Evolutionary conservation across 495 filamentous ascomycete species (phyloP), one percentile per base, ranked within the genome.

Genomic region (Hypoxylon fragiforme): DNA sequence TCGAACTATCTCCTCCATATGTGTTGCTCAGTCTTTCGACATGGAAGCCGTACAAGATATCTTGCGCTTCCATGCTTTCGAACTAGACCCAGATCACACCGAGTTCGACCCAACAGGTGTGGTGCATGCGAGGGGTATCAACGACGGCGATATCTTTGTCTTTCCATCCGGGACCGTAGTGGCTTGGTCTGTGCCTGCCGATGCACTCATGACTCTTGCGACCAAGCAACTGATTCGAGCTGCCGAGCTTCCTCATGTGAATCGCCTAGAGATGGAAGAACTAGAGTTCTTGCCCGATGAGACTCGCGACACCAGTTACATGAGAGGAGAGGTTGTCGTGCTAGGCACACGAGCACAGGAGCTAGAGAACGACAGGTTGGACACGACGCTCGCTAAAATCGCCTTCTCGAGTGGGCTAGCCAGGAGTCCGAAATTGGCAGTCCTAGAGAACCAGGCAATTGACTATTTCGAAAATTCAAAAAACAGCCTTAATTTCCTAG

Each of bases 161-260:
- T 98, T 98, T 61, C 91, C 94, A 3, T 96, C 92, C 0, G 94
- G 94, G 2, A 95, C 91, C n/a, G 82, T 97, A 3, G 94, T 97
- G 7, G 82, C 89, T 21, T 98, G 94, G 94, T 85, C 84, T 5
- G 77, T 96, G 2, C 84, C 88, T 0, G 78, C 89, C 44, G 81
- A 83, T 22, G 80, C 88, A 14, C 85, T 87, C 9, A 81, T 79
- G 12, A 81, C 81, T 18, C 72, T 97, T n/a, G 86, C 92, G 2
- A 85, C 85, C 3, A 78, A 78, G 43, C 85, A 86, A 26, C 72
- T 95, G 5, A 75, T 87, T 0, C 83, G 85, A 0, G 91, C 92
- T 0, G 91, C 92, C 3, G 80, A 85, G 48, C 77, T 81, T n/a
- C 81, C 90, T 1, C 87, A 91, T 62, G 66, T 85, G 2, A 80